Conservation (phyloP, 257 asterid species). For the Rhazya stricta region DNA sequence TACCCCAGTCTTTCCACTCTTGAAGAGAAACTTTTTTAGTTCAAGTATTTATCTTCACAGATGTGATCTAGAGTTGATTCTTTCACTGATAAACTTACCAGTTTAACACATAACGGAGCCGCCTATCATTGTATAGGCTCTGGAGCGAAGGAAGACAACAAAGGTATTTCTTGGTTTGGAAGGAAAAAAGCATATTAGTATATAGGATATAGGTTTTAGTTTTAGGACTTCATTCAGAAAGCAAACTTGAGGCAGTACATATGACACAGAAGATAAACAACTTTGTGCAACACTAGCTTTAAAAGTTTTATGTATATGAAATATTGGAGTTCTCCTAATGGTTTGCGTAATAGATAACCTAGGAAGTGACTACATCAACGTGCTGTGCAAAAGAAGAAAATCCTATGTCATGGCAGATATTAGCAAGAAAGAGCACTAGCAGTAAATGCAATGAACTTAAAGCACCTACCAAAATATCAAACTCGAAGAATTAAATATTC, state of each 20-base stretch:
- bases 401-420: background rate
- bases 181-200: background rate
- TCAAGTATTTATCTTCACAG: background rate
- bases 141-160: background rate
- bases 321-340: background rate
- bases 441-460: background rate
- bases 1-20: background rate
- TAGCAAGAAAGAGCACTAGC: too few relatives aligned
- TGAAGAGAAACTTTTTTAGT: background rate
- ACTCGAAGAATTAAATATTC: background rate
- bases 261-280: background rate
- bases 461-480: background rate
- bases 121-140: background rate
- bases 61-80: background rate
- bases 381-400: background rate
- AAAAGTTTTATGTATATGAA: background rate
- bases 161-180: background rate
- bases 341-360: background rate
- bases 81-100: background rate
- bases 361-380: background rate
- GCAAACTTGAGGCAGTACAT: background rate
- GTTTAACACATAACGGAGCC: background rate
- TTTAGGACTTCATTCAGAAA: background rate
- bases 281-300: background rate
- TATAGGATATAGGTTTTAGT: background rate